Evolutionary conservation across 371 early-diverging fungal species (phyloP).

Genomic region (Mucor indicus): DNA sequence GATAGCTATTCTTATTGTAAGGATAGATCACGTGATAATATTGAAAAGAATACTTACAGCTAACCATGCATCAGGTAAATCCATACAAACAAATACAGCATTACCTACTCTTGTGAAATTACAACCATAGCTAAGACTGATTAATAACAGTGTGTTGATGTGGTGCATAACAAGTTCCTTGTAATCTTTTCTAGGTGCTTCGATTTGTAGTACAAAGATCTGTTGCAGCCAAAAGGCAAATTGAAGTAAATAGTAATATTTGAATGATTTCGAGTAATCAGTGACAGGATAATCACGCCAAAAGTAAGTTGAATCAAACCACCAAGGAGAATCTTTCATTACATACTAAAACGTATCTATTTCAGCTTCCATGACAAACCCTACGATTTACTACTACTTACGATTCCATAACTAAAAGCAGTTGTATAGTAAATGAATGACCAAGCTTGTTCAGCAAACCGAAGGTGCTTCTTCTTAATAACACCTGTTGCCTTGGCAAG

Average conservation of each 20-base stretch:
- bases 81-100: slow-evolving; percentile 76
- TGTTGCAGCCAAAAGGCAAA: slow-evolving; percentile 77
- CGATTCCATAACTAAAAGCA: slow-evolving; percentile 47
- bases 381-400: slow-evolving; percentile 23
- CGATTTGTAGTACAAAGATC: slow-evolving; percentile 69
- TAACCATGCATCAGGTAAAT: slow-evolving; percentile 72
- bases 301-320: slow-evolving; percentile 63
- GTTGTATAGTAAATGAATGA: slow-evolving; percentile 55
- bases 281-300: slow-evolving; percentile 66
- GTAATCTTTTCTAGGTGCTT: slow-evolving; percentile 75
- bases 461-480: slow-evolving; percentile 42
- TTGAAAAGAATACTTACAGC: slow-evolving; percentile 53
- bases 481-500: slow-evolving; percentile 42
- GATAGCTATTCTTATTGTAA: slow-evolving; percentile 39
- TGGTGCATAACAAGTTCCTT: slow-evolving; percentile 69
- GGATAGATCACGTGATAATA: background rate
- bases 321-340: slow-evolving; percentile 60
- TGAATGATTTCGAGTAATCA: slow-evolving; percentile 54
- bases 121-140: slow-evolving; percentile 62
- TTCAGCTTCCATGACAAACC: background rate
- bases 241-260: slow-evolving; percentile 69
- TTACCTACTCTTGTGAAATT: slow-evolving; percentile 77
- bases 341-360: slow-evolving; percentile 21
- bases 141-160: slow-evolving; percentile 64
- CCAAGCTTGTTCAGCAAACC: slow-evolving; percentile 76